Conservation (phyloP, 345 rosid species). For the sweet orange (Citrus sinensis) region DVS_A1.0 CM039168.1:27394501-27395000, state of each 20-base stretch:
- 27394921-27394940: too few species aligned
- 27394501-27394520: too few species aligned
- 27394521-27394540: neutral
- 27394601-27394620: neutral
- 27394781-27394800: neutral
- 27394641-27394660: neutral
- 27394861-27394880: neutral
- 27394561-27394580: neutral
- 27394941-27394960: too few species aligned
- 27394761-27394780: neutral
- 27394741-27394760: neutral
- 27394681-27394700: neutral
- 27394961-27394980: too few species aligned
- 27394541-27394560: neutral
- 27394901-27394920: too few species aligned
- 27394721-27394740: slow-evolving; percentile 4
- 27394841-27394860: neutral
- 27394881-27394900: neutral
- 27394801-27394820: neutral
- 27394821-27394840: too few species aligned
- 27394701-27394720: neutral
- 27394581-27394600: neutral
- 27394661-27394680: neutral
- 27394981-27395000: too few species aligned
- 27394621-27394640: neutral